These are phyloP conservation scores for Naegleria lovaniensis DNA, from an alignment of 208 protist genomes.

Conservation along the genomic window DNA sequence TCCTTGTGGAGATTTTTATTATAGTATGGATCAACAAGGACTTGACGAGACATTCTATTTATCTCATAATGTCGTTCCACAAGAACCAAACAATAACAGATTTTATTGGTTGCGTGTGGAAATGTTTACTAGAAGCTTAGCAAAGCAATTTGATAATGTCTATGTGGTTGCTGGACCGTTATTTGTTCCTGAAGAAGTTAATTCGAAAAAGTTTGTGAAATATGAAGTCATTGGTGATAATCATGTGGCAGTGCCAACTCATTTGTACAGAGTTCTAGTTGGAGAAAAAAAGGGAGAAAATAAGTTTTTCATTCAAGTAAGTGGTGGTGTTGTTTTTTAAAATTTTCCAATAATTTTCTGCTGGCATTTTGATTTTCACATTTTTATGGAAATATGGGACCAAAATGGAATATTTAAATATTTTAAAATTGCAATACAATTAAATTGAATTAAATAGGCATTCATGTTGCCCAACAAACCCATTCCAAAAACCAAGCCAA, in stretches of 20 bases:
- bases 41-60: not conserved
- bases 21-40: not conserved
- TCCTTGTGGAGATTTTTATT: conserved; percentile 1
- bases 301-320: not conserved
- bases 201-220: not conserved
- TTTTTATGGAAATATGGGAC: too few relatives aligned
- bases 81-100: conserved; percentile 11
- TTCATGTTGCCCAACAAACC: not conserved
- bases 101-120: not conserved
- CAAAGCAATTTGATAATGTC: not conserved
- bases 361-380: too few relatives aligned
- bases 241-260: not conserved
- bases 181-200: not conserved
- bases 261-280: not conserved
- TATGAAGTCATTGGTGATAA: conserved; percentile 5
- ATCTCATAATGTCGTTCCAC: not conserved
- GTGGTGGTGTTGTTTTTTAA: too few relatives aligned
- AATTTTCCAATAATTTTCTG: too few relatives aligned
- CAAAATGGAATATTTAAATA: too few relatives aligned
- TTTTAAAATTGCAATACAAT: too few relatives aligned
- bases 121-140: not conserved
- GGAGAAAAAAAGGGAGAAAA: not conserved
- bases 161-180: not conserved
- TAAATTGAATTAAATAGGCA: too few relatives aligned
- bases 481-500: not conserved